These are phyloP conservation scores for Saccharomyces kudriavzevii DNA, from an alignment of 805 yeast genomes.

Conservation along the genomic window DNA sequence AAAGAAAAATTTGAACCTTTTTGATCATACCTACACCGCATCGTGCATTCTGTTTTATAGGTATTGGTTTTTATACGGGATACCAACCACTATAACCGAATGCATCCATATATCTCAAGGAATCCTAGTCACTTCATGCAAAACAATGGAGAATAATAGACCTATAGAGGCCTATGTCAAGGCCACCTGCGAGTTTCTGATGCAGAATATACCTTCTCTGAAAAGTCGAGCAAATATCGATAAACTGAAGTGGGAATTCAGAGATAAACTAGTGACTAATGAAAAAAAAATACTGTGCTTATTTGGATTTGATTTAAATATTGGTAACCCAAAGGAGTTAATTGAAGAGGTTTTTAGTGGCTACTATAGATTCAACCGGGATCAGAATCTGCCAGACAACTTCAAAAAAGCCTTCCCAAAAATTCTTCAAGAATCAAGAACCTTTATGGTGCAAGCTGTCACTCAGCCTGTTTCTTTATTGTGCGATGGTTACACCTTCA, in stretches of 20 bases:
- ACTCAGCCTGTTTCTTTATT: slow-evolving; percentile 31
- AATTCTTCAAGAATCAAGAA: slow-evolving; percentile 28
- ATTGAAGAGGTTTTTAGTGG: slow-evolving; percentile 31
- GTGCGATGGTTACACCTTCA: slow-evolving; percentile 28
- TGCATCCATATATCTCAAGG: slow-evolving; percentile 30
- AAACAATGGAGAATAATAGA: slow-evolving; percentile 31
- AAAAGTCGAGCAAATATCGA: slow-evolving; percentile 24
- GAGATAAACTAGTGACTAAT: slow-evolving; percentile 28
- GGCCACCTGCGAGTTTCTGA: slow-evolving; percentile 25
- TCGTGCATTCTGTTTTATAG: slow-evolving; percentile 29
- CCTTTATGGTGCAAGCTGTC: slow-evolving; percentile 30
- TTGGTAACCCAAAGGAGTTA: slow-evolving; percentile 29
- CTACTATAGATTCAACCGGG: slow-evolving; percentile 26
- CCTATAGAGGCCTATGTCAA: slow-evolving; percentile 30
- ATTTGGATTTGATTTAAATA: slow-evolving; percentile 30
- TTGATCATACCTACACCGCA: slow-evolving; percentile 32
- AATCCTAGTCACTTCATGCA: slow-evolving; percentile 31
- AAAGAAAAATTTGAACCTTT: slow-evolving; percentile 27
- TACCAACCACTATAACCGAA: slow-evolving; percentile 23
- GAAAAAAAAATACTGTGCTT: slow-evolving; percentile 26
- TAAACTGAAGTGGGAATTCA: slow-evolving; percentile 31
- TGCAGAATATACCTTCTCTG: slow-evolving; percentile 16
- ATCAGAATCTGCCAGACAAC: slow-evolving; percentile 20
- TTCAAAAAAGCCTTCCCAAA: slow-evolving; percentile 26
- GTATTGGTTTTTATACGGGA: slow-evolving; percentile 28